These are phyloP conservation scores for Paragyromitra xinjiangensis DNA, from an alignment of 495 filamentous ascomycete species.

Conservation along the genomic window DNA sequence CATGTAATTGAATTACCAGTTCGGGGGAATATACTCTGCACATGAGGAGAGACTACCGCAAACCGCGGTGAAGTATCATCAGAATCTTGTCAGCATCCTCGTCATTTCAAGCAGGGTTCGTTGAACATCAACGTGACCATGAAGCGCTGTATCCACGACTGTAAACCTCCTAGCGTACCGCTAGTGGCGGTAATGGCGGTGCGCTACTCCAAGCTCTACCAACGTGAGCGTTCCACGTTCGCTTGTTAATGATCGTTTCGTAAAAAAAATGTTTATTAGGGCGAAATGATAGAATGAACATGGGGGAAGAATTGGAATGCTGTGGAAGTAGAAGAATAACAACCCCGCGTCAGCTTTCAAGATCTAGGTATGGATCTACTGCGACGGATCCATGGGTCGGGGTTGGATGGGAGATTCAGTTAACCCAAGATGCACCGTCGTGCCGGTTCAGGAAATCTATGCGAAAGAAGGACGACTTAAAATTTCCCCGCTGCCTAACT, in stretches of 20 bases:
- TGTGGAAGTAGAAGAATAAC: constrained; percentile 24
- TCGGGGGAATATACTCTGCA: constrained; percentile 20
- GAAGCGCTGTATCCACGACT: constrained; percentile 17
- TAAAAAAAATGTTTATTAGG: constrained; percentile 26
- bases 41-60: constrained; percentile 17
- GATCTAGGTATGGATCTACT: constrained; percentile 5
- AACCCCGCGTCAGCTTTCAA: constrained; percentile 1
- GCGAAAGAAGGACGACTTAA: neutral
- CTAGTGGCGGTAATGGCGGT: constrained; percentile 45
- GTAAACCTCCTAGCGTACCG: constrained; percentile 27
- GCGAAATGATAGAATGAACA: constrained; percentile 4
- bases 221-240: constrained; percentile 18
- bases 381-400: constrained; percentile 13
- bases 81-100: constrained; percentile 23
- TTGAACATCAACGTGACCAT: constrained; percentile 29
- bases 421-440: constrained; percentile 18
- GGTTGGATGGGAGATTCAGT: neutral
- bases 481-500: neutral
- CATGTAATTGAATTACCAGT: constrained; percentile 7
- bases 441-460: constrained; percentile 20
- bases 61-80: constrained; percentile 8
- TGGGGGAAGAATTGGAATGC: constrained; percentile 1
- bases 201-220: constrained; percentile 14
- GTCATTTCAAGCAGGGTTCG: constrained; percentile 12
- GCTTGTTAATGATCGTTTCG: neutral